Conservation (phyloP, 2,329 filamentous ascomycete genomes). For the Remersonia thermophila region DNA sequence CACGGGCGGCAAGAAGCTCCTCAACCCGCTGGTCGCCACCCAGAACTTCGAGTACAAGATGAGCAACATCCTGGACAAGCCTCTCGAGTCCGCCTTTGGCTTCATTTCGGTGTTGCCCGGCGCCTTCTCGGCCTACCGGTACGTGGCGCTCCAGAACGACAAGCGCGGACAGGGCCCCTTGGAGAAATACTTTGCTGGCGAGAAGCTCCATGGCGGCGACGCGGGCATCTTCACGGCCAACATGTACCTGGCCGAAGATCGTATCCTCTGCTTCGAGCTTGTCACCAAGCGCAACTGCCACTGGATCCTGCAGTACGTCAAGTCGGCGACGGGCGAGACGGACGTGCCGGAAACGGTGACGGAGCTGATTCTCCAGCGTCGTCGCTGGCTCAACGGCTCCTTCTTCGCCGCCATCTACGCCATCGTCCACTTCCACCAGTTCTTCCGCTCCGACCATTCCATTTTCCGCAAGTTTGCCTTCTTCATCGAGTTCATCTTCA, state of each 20-base stretch:
- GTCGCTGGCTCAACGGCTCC: conserved; percentile 94
- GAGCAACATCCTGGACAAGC: conserved; percentile 98
- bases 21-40: conserved; percentile 88
- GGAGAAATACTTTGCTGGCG: conserved; percentile 93
- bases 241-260: conserved; percentile 98
- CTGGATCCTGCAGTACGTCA: conserved; percentile 97
- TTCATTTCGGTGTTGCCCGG: conserved; percentile 95
- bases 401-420: conserved; percentile 98
- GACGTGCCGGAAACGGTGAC: conserved; percentile 91
- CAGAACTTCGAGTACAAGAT: conserved; percentile 99
- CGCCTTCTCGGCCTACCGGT: conserved; percentile 97
- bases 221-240: conserved; percentile 97
- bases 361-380: conserved; percentile 87
- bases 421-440: conserved; percentile 87
- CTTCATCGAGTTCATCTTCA: conserved; percentile 85
- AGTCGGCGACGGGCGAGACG: conserved; percentile 91
- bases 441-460: conserved; percentile 87
- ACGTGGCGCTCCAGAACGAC: conserved; percentile 88
- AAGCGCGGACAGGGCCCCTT: conserved; percentile 86
- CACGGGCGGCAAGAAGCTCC: conserved; percentile 67
- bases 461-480: conserved; percentile 79
- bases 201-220: conserved; percentile 86
- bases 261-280: conserved; percentile 96
- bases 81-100: conserved; percentile 89
- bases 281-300: conserved; percentile 95